Evolutionary conservation across 1,139 yeast species (phyloP), one percentile per base, ranked within the genome.

Genomic region (Geotrichum klebahnii): DNA sequence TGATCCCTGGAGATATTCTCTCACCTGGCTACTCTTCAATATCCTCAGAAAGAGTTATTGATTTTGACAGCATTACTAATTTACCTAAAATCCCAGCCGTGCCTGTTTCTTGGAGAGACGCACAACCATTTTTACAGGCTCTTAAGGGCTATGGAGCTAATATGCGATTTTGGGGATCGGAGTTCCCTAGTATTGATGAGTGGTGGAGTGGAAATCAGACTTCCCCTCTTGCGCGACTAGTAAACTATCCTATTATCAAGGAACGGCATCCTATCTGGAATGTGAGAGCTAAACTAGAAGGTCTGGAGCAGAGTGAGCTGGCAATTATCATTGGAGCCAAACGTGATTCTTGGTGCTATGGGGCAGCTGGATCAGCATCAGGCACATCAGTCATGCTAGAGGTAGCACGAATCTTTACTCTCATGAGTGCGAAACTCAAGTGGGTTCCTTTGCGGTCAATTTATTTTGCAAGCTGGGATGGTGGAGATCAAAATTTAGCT

Each of bases 391-490:
- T 84, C 1, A 64, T 92, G 53, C 68, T 90, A 17, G 92, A 87
- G 59, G 67, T 90, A 51, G 80, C 87, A 5, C 78, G 85, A 52
- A 66, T 86, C 0, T 78, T 92, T 53, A 80, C 89, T 12, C 73
- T 79, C 20, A 69, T 90, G 64, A 81, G 78, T 55, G 72, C 79
- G 48, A 74, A 79, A 48, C 78, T 76, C 57, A 79, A 82, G 53
- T 92, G 97, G 97, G 72, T 74, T 41, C 97, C 97, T 0, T 67
- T 90, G 24, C 76, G 98, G 61, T 75, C 90, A 1, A 80, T 92
- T 6, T 82, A 83, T 60, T 89, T 92, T 67, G 80, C 82, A 0
- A 86, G 96, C 1, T 89, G 87, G 73, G 96, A 89, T 59, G 97
- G 87, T 0, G 74, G 85, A 0, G 82, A 83, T 54, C 89, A 84